Base-by-base conservation (phyloP, 2,329 filamentous ascomycete genomes). In the Aspergillus bombycis region DNA sequence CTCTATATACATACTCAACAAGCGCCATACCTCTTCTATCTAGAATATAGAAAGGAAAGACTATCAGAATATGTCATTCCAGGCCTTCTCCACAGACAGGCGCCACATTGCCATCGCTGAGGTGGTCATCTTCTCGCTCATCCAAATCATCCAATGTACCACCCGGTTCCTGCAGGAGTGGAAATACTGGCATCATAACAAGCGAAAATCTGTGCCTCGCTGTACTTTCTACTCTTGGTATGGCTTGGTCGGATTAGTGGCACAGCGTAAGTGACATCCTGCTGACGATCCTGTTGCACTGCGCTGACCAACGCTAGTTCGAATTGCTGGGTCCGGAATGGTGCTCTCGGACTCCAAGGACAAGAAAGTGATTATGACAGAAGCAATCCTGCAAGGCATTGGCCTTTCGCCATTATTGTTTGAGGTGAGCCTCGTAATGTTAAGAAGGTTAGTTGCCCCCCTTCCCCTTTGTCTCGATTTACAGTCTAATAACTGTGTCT, bases 351-450 rank as follows among this genome's bases (percentile, higher is more conserved):
- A 58, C n/a, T 56, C 62, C 9, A 55, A 62, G 5, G 45, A 48
- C 54, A 48, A 69, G 38, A 58, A 65, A 16, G 65, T 72, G 41
- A 55, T 71, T n/a, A 68, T 68, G 32, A 65, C 70, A 9, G 68
- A 72, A 56, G 62, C 60, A 26, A 62, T 66, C 23, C 45, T 74
- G 60, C 70, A 70, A 66, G 68, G 65, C 21, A 68, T 72, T 32
- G 72, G 72, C 1, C 68, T 74, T n/a, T 74, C 72, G 12, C 71
- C 71, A 41, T 67, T 75, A 21, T 61, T 74, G 21, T 73, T 75
- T 41, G 72, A 75, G 62, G 66, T 74, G 38, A 74, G 72, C 58
- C 59, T 73, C 28, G 58, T 74, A 11, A 66, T 74, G 57, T 28
- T 75, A 46, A 61, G 68, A 65, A 70, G 70, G 72, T 74, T 67